Evolutionary conservation across 805 yeast genomes (phyloP), one percentile per base, ranked within the genome.

Genomic region (Candida lessepsii): DNA sequence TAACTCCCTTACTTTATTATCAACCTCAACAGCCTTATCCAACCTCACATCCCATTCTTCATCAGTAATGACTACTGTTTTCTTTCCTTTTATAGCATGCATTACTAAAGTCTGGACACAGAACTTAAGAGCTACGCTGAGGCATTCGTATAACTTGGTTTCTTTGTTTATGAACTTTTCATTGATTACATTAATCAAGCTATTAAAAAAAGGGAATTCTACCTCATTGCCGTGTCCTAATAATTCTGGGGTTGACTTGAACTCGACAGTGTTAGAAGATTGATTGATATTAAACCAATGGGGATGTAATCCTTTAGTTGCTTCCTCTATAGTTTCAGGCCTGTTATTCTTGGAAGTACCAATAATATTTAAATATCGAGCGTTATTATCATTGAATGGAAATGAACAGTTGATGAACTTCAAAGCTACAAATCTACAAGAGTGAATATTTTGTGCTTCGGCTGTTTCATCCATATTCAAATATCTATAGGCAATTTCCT

Each of bases 301-400:
- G 0, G 96, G 96, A 57, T 88, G 81, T 20, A 91, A 63, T 0
- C 97, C 97, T 46, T 78, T 79, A 4, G 57, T 59, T 0, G 96
- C 83, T 56, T 88, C 96, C 52, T 88, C 95, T 2, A 82, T 66
- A 0, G 86, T 79, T 49, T 87, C 96, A 2, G 86, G 70, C 41
- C 82, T 71, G 48, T 85, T 85, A 2, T 56, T 58, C 9, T 71
- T 53, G 15, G 76, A 63, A 4, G 86, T 59, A 10, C 89, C 96
- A 33, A 82, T 57, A 14, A 89, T 58, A 53, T 88, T 81, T 27
- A 87, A 62, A 33, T 76, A 51, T 43, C 96, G 67, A 0, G 90
- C 86, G 25, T 76, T 76, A 0, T 84, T 56, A 56, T 87, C 89
- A 39, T 67, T 52, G 48, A 88, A 88, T 0, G 83, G 78, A 51